Base-by-base conservation (phyloP, 2,329 filamentous ascomycete species). In the Fusarium sp. region DNA sequence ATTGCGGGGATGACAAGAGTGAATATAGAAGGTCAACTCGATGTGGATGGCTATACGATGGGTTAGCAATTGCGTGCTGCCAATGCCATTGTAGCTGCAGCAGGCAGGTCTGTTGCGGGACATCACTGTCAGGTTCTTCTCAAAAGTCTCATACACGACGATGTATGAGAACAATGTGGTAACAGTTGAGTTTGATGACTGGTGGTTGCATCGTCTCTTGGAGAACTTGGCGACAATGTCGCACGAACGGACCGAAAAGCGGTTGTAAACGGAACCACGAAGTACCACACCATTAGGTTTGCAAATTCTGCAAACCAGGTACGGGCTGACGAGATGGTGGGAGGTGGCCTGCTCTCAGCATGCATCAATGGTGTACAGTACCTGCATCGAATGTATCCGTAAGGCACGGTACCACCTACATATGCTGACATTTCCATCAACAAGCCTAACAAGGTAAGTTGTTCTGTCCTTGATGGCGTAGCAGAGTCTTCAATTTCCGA, bases 1-100 rank as follows among this genome's bases (percentile, higher is more conserved):
- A 71, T 51, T 53, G 68, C 44, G 68, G 68, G 68, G 67, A 71
- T 51, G 55, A 48, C 18, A 54, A 25, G 15, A 54, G 46, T 41
- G 40, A 27, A 46, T 24, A 34, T 29, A 30, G 24, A 61, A 43
- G 22, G 34, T n/a, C 27, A 40, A 20, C 18, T 49, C 30, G 12
- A 53, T 16, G 25, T 27, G 22, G 49, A 41, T 25, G 29, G 29
- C 24, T 29, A n/a, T 52, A 8, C 34, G 24, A 13, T 13, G 16
- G 22, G 18, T n/a, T 20, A 43, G 49, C 10, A 52, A 40, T 15
- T 25, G 24, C n/a, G 24, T 27, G 49, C 34, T 38, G 34, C 16
- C 49, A 41, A 34, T 9, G 40, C 9, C 16, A 25, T 40, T 4
- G 29, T n/a, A 57, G 30, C 44, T 32, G 8, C 27, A 67, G 38